Evolutionary conservation across 2,329 filamentous ascomycete species (phyloP).

Genomic region (Penicillium sp.): DNA sequence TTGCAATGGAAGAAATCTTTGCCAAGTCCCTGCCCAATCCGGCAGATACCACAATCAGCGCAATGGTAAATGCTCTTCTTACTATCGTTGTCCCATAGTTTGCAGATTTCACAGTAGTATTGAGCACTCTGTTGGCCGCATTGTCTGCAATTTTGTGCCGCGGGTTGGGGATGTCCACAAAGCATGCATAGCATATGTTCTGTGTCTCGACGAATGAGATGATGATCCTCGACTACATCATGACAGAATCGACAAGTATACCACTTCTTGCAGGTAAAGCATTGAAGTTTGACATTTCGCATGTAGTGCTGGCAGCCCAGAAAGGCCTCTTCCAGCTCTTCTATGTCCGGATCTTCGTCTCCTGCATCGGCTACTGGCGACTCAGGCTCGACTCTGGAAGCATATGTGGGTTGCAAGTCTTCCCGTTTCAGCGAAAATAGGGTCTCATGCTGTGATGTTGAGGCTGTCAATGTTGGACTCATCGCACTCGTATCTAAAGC

Average conservation of each 20-base stretch:
- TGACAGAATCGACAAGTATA: conserved; percentile 95
- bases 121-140: conserved; percentile 77
- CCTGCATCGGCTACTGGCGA: conserved; percentile 22
- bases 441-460: conserved; percentile 29
- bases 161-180: conserved; percentile 79
- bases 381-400: conserved; percentile 45
- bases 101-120: conserved; percentile 93
- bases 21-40: conserved; percentile 82
- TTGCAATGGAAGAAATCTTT: conserved; percentile 99
- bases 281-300: conserved; percentile 94
- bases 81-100: conserved; percentile 92
- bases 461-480: conserved; percentile 28
- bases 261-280: conserved; percentile 84
- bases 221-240: conserved; percentile 75
- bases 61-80: conserved; percentile 95
- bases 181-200: conserved; percentile 98
- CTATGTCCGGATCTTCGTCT: conserved; percentile 44
- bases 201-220: conserved; percentile 75
- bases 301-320: conserved; percentile 91
- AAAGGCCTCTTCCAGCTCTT: conserved; percentile 51
- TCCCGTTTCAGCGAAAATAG: conserved; percentile 46
- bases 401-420: conserved; percentile 67
- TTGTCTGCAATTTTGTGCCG: conserved; percentile 70
- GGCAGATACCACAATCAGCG: conserved; percentile 90
- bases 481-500: conserved; percentile 29